These are phyloP conservation scores for Rhodotorula kratochvilovae DNA, from an alignment of 768 basidiomycete genomes.

Conservation along the genomic window DNA sequence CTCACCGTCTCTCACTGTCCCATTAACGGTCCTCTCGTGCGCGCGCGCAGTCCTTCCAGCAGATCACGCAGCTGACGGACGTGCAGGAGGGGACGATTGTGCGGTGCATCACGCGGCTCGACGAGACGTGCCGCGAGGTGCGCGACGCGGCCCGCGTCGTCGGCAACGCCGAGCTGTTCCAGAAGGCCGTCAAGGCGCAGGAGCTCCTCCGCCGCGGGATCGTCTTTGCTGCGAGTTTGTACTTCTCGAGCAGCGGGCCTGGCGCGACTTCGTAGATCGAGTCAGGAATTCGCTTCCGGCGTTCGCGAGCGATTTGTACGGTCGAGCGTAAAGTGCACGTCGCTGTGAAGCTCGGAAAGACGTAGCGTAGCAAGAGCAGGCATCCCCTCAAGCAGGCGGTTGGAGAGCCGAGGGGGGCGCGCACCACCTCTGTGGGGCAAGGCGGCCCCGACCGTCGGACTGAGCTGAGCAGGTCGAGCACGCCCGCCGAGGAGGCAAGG, in stretches of 20 bases:
- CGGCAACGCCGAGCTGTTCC: conserved; percentile 89
- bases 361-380: too few relatives aligned
- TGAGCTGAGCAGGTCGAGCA: too few relatives aligned
- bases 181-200: conserved; percentile 96
- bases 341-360: too few relatives aligned
- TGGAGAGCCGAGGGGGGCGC: too few relatives aligned
- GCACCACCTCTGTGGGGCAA: too few relatives aligned
- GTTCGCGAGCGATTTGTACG: too few relatives aligned
- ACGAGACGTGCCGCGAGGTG: conserved; percentile 95
- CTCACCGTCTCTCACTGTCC: background rate
- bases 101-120: conserved; percentile 86
- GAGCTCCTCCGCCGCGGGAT: conserved; percentile 90
- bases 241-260: conserved; percentile 13
- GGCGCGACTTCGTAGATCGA: background rate
- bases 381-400: too few relatives aligned
- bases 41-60: conserved; percentile 76
- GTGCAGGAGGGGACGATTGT: conserved; percentile 96
- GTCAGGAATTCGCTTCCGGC: too few relatives aligned
- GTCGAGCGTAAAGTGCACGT: too few relatives aligned
- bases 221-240: conserved; percentile 34
- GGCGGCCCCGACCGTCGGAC: too few relatives aligned
- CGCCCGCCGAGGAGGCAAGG: too few relatives aligned
- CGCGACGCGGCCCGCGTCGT: conserved; percentile 95
- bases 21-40: background rate
- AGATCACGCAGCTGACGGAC: conserved; percentile 87